Evolutionary conservation across 2,329 filamentous ascomycete species (phyloP).

Genomic region (Aspergillus quadrilineatus): DNA sequence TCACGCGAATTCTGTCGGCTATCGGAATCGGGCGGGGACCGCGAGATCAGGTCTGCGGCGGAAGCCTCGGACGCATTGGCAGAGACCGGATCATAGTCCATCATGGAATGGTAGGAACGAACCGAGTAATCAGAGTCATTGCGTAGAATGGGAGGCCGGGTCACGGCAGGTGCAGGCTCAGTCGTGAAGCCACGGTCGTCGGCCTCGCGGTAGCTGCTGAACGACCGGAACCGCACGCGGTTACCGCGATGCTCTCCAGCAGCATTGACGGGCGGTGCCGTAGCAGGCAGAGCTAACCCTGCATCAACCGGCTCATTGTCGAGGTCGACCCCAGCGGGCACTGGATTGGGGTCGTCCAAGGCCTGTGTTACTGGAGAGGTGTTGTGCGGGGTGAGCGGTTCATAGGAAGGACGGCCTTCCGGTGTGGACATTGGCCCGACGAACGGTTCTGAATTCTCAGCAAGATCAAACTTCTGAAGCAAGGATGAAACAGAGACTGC

Average conservation of each 20-base stretch:
- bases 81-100: conserved; percentile 9
- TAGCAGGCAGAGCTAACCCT: neutral
- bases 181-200: conserved; percentile 6
- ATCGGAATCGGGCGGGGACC: neutral
- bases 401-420: neutral
- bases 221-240: conserved; percentile 24
- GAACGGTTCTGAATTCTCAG: neutral
- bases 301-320: neutral
- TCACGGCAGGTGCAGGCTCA: neutral
- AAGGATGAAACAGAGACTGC: neutral
- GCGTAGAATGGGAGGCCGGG: conserved; percentile 6
- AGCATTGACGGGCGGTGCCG: neutral
- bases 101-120: conserved; percentile 17
- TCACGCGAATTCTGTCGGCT: neutral
- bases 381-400: neutral
- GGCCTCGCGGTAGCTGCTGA: conserved; percentile 15
- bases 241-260: neutral
- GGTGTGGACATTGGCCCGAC: neutral
- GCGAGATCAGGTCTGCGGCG: neutral
- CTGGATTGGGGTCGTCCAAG: neutral
- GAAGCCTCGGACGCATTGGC: conserved; percentile 14
- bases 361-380: neutral
- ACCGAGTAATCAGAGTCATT: conserved; percentile 22
- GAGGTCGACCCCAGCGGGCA: neutral
- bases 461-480: neutral